Percentiles rank a stretch among this genome's conserved stretches.
phyloP scores from a whole-genome alignment of 1,284 basidiomycete genomes.

The Melampsora americana region DNA sequence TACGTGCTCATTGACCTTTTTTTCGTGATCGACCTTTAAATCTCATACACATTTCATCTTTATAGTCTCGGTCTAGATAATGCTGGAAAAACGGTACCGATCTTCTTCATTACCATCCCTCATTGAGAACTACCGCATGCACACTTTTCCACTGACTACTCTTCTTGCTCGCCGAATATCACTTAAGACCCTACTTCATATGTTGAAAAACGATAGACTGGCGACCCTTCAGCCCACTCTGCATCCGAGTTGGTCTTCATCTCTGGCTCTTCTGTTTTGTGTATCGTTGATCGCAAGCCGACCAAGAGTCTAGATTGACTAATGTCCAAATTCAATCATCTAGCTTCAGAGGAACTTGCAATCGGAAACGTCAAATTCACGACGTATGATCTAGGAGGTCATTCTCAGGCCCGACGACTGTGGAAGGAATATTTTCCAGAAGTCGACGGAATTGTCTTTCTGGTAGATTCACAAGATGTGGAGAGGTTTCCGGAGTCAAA shows the following conservation, averaged over 20 bases:
- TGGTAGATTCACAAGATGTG: slow-evolving; percentile 93
- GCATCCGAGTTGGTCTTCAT: slow-evolving; percentile 77
- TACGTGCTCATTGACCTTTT: slow-evolving; percentile 59
- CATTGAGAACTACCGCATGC: background rate
- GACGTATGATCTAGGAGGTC: slow-evolving; percentile 96
- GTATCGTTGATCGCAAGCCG: background rate
- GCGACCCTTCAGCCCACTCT: slow-evolving; percentile 97
- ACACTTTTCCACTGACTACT: background rate
- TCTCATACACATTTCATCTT: background rate
- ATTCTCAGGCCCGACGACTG: slow-evolving; percentile 93
- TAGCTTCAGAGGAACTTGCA: slow-evolving; percentile 96
- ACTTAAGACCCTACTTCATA: slow-evolving; percentile 86
- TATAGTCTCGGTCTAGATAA: slow-evolving; percentile 71
- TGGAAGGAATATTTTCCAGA: slow-evolving; percentile 99
- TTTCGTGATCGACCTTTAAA: background rate
- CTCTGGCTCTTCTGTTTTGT: background rate
- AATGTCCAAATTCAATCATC: background rate
- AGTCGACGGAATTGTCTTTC: slow-evolving; percentile 97
- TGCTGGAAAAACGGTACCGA: slow-evolving; percentile 92
- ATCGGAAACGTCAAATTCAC: slow-evolving; percentile 99
- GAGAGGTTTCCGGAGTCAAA: slow-evolving; percentile 95
- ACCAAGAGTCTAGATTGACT: background rate
- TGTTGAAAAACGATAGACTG: slow-evolving; percentile 99
- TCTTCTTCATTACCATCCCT: background rate
- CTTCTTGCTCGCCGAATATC: background rate